Evolutionary conservation across 805 yeast genomes (phyloP), one percentile per base, ranked within the genome.

Genomic region (Myxozyma neotropica): DNA sequence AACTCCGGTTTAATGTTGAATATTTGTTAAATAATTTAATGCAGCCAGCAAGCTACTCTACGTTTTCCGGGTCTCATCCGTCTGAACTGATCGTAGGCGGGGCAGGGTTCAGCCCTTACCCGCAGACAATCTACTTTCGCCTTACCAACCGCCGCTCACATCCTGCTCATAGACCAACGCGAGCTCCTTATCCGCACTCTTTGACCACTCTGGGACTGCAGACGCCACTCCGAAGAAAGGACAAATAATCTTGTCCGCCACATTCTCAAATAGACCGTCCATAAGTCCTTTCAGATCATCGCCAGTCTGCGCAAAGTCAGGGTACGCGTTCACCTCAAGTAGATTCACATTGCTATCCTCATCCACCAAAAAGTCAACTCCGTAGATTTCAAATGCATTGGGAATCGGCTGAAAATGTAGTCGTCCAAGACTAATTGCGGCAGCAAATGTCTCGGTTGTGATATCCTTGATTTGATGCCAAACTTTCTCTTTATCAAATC

Each of bases 231-330:
- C 52, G 42, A 65, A 59, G 29, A 55, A 64, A 17, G 68, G 68
- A 12, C 27, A 35, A 8, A 65, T 55, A 3, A 64, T 47, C 23
- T 53, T 40, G 17, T 36, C 54, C 17, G 49, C 45, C 7, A 65
- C 68, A 6, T 40, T 15, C 31, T 31, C 35, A 40, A 65, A 62
- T 43, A 65, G 26, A 2, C 63, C 65, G 26, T 61, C 59, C 15
- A 94, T 88, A 23, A 90, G 69, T 1, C 67, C 76, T 69, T 87
- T 88, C 67, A 93, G 77, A 6, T 81, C 87, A 15, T 76, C 81
- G 17, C 99, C 99, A 0, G 98, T 94, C 74, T 94, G 99, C 69
- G 90, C 91, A 75, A 94, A 94, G 71, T 94, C 99, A 0, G 99
- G 99, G 70, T 87, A 94, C 15, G 98, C 86, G 69, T 94, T 94